Conservation (phyloP, 352 stramenopile species). For the Nothophytophthora sp. region DNA sequence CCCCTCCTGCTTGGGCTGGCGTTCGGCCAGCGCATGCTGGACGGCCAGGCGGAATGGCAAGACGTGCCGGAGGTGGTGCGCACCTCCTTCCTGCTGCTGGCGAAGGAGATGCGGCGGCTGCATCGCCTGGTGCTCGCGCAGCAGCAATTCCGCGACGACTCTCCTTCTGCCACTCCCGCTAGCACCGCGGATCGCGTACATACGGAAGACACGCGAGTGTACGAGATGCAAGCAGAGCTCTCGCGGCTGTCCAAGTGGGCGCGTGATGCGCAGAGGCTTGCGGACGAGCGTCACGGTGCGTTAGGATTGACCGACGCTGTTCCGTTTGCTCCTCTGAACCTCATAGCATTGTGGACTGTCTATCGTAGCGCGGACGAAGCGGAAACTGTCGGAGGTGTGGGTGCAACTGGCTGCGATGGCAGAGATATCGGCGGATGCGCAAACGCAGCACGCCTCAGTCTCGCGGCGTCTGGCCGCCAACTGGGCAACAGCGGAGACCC, state of each 20-base stretch:
- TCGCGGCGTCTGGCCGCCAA: neutral
- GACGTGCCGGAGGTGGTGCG: slow-evolving; percentile 51
- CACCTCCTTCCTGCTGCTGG: slow-evolving; percentile 53
- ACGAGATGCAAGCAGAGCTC: slow-evolving; percentile 3
- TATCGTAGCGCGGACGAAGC: neutral
- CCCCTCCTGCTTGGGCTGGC: slow-evolving; percentile 32
- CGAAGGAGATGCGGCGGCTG: slow-evolving; percentile 39
- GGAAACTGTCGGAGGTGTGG: slow-evolving; percentile 9
- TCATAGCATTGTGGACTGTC: neutral
- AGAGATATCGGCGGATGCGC: slow-evolving; percentile 1
- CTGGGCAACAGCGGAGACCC: slow-evolving; percentile 3
- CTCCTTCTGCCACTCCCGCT: neutral
- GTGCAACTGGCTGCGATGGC: slow-evolving; percentile 9
- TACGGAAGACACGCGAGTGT: neutral
- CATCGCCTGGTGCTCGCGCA: slow-evolving; percentile 9
- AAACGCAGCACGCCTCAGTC: slow-evolving; percentile 3
- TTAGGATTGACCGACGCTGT: neutral
- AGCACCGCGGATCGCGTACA: neutral
- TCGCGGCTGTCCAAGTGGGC: slow-evolving; percentile 1
- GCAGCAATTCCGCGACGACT: neutral
- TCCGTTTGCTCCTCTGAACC: no score
- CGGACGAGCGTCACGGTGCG: slow-evolving; percentile 2
- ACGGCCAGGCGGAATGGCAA: slow-evolving; percentile 42
- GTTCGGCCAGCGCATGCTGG: slow-evolving; percentile 37
- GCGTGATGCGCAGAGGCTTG: neutral